These are phyloP conservation scores for Thraustotheca clavata DNA, from an alignment of 352 stramenopile genomes.

Conservation along the genomic window DNA sequence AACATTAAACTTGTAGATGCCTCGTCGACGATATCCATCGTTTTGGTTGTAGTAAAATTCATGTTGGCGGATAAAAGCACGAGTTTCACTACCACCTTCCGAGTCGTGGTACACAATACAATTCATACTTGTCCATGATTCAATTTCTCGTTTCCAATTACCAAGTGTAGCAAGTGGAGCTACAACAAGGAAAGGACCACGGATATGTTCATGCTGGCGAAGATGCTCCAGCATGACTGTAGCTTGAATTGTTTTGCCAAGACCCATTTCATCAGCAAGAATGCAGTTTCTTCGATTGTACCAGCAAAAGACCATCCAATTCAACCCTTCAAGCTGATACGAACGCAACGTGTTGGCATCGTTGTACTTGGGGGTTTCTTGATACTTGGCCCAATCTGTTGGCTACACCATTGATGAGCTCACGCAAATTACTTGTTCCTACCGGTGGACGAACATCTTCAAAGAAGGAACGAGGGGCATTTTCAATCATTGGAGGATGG, in stretches of 20 bases:
- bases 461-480: conserved; percentile 72
- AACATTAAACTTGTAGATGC: conserved; percentile 93
- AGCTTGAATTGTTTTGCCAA: conserved; percentile 89
- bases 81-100: conserved; percentile 83
- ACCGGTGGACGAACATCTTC: conserved; percentile 52
- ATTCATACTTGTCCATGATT: conserved; percentile 98
- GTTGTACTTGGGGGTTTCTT: conserved; percentile 84
- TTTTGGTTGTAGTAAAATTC: conserved; percentile 94
- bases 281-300: conserved; percentile 95
- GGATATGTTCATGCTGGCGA: conserved; percentile 84
- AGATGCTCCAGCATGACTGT: conserved; percentile 94
- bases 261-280: conserved; percentile 81
- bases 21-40: conserved; percentile 57
- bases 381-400: conserved; percentile 80
- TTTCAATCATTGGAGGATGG: conserved; percentile 75
- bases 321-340: conserved; percentile 98
- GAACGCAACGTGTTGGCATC: conserved; percentile 92
- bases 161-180: conserved; percentile 95
- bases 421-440: background rate
- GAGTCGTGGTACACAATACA: conserved; percentile 98
- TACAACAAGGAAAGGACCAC: conserved; percentile 97
- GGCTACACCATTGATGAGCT: conserved; percentile 30
- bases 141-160: conserved; percentile 99
- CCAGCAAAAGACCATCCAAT: conserved; percentile 98
- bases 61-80: conserved; percentile 90